Evolutionary conservation across 2,329 filamentous ascomycete species (phyloP).

Genomic region (Macrophomina pseudophaseolina): DNA sequence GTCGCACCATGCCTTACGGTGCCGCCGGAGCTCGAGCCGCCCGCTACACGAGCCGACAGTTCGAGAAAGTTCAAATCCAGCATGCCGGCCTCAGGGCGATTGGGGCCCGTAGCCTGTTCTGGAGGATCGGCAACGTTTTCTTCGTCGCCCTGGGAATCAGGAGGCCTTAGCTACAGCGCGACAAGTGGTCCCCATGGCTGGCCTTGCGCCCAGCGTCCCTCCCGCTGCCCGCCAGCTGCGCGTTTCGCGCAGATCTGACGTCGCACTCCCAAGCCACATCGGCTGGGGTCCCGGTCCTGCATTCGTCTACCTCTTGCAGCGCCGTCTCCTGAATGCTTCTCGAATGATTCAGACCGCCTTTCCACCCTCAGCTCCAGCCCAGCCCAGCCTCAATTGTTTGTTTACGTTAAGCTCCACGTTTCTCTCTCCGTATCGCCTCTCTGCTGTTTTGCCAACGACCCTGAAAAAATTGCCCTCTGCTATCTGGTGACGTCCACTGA

Average conservation of each 20-base stretch:
- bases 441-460: neutral
- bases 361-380: neutral
- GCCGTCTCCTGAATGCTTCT: conserved; percentile 22
- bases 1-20: conserved; percentile 2
- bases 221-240: conserved; percentile 3
- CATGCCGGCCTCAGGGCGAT: neutral
- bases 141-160: neutral
- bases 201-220: conserved; percentile 10
- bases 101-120: neutral
- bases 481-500: conserved; percentile 13
- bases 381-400: neutral
- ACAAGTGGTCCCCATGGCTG: conserved; percentile 17
- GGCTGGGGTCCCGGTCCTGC: conserved; percentile 14
- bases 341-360: conserved; percentile 24
- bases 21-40: conserved; percentile 25
- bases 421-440: neutral
- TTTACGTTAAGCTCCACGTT: neutral
- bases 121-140: conserved; percentile 7
- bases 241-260: conserved; percentile 18
- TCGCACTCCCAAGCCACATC: conserved; percentile 10
- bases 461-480: neutral
- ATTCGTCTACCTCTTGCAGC: conserved; percentile 23
- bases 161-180: conserved; percentile 1
- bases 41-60: conserved; percentile 7
- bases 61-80: conserved; percentile 5